phyloP scores from a whole-genome alignment of 768 basidiomycete genomes.

The Botryobasidium botryosum region DNA sequence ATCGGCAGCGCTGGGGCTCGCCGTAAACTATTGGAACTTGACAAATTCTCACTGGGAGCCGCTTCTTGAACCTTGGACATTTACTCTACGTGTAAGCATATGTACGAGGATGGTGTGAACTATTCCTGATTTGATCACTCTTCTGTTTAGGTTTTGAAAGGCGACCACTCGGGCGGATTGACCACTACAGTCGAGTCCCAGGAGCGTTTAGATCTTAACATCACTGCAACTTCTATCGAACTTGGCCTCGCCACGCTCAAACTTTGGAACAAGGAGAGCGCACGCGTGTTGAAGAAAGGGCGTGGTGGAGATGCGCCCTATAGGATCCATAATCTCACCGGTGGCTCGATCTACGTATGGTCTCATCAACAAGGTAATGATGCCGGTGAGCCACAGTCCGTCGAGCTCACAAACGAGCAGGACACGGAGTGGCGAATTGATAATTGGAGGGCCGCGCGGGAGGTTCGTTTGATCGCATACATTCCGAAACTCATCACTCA shows the following conservation, averaged over 20 bases:
- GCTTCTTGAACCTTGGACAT: conserved; percentile 90
- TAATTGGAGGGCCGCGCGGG: conserved; percentile 86
- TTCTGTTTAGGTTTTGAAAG: conserved; percentile 33
- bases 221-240: conserved; percentile 83
- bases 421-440: conserved; percentile 92
- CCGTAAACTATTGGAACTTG: conserved; percentile 92
- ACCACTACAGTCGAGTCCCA: conserved; percentile 49
- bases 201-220: conserved; percentile 77
- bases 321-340: conserved; percentile 79
- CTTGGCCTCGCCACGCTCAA: conserved; percentile 56
- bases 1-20: conserved; percentile 60
- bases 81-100: conserved; percentile 44
- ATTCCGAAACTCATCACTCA: not conserved
- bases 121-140: conserved; percentile 6
- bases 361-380: conserved; percentile 51
- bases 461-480: conserved; percentile 32
- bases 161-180: conserved; percentile 32
- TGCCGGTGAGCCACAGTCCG: conserved; percentile 28
- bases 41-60: conserved; percentile 99
- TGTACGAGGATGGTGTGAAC: not conserved
- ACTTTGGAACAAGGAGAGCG: conserved; percentile 58
- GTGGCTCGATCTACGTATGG: conserved; percentile 72
- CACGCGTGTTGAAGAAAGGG: conserved; percentile 50
- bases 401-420: conserved; percentile 55
- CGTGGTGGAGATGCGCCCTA: conserved; percentile 90